These are phyloP conservation scores for Alternaria atra DNA, from an alignment of 2,329 filamentous ascomycete species.

Conservation along the genomic window DNA sequence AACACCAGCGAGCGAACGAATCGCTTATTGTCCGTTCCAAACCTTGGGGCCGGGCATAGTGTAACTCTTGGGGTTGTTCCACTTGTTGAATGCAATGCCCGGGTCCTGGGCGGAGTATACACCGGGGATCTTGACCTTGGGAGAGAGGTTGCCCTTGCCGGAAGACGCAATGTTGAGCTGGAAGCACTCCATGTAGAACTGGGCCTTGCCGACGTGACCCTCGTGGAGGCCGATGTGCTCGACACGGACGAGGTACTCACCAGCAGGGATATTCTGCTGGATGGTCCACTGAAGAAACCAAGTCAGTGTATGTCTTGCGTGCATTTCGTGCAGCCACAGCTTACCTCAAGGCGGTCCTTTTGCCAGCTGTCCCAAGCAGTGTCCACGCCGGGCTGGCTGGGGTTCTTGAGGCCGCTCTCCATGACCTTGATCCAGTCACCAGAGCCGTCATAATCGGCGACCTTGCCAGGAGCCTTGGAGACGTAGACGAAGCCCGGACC, in stretches of 20 bases:
- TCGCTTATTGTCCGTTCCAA: conserved; percentile 27
- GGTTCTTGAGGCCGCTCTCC: conserved; percentile 43
- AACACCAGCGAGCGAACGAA: background rate
- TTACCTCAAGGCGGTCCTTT: conserved; percentile 51
- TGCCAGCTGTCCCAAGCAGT: conserved; percentile 48
- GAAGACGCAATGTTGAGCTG: conserved; percentile 59
- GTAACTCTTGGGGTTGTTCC: conserved; percentile 46
- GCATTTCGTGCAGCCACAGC: too few relatives aligned
- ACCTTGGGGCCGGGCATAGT: conserved; percentile 43
- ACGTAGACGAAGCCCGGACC: conserved; percentile 51
- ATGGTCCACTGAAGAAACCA: background rate
- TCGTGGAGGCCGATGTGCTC: conserved; percentile 48
- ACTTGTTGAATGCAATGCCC: conserved; percentile 60
- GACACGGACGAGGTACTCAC: conserved; percentile 50
- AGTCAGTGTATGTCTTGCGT: too few relatives aligned
- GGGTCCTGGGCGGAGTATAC: conserved; percentile 59
- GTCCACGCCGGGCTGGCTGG: conserved; percentile 33
- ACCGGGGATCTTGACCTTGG: conserved; percentile 59
- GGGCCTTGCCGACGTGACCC: conserved; percentile 41
- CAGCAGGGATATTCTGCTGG: conserved; percentile 44
- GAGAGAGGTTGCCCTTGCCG: conserved; percentile 53
- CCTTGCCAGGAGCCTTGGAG: conserved; percentile 67
- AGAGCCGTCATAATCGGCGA: conserved; percentile 74
- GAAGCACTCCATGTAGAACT: conserved; percentile 50
- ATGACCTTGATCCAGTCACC: conserved; percentile 53